phyloP scores from a whole-genome alignment of 768 basidiomycete genomes.

The Fomitopsis serialis region DNA sequence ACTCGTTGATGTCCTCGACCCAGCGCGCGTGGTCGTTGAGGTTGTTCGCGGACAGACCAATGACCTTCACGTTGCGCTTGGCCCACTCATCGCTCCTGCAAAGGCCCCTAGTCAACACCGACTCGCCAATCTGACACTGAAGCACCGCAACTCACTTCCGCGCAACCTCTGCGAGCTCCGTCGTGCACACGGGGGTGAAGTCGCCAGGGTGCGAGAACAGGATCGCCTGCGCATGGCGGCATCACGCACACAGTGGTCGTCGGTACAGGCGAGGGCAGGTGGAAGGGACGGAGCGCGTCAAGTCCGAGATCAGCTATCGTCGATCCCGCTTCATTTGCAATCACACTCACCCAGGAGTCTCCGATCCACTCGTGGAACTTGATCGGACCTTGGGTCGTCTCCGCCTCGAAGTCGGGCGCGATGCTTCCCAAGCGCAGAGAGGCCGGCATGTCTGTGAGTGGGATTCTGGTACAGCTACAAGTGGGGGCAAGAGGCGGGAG shows the following conservation, averaged over 20 bases:
- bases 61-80: constrained; percentile 87
- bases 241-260: no score
- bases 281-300: no score
- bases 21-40: constrained; percentile 81
- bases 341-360: constrained; percentile 68
- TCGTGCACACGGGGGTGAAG: constrained; percentile 93
- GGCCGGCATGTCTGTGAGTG: constrained; percentile 21
- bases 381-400: constrained; percentile 84
- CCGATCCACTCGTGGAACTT: constrained; percentile 93
- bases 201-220: constrained; percentile 95
- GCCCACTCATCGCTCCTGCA: constrained; percentile 68
- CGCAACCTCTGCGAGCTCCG: constrained; percentile 95
- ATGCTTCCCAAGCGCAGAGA: constrained; percentile 78
- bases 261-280: no score
- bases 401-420: constrained; percentile 88
- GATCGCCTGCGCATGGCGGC: constrained; percentile 44
- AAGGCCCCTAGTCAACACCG: not conserved
- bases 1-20: constrained; percentile 85
- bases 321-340: not conserved
- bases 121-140: not conserved
- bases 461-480: not conserved
- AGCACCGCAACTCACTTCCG: constrained; percentile 36
- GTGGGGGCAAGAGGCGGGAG: not conserved
- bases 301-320: not conserved
- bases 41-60: constrained; percentile 89